Base-by-base conservation (phyloP, 2,329 filamentous ascomycete species). In the Phyllosticta capitalensis region DNA sequence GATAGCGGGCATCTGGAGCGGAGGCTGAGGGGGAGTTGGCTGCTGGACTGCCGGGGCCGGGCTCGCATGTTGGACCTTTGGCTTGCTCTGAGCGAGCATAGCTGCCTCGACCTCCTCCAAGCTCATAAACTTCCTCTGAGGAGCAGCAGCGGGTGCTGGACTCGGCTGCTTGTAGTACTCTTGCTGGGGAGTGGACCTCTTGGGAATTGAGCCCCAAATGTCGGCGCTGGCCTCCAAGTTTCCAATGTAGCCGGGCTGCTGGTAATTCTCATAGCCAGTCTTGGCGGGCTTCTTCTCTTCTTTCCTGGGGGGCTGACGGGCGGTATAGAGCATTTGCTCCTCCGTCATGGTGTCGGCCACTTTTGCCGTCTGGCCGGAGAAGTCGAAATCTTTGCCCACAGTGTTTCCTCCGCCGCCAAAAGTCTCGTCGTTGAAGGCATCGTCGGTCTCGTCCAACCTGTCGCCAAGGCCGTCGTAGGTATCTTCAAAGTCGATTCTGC, bases 361-460 rank as follows among this genome's bases (percentile, higher is more conserved):
- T 74, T 92, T 85, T 61, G 92, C 92, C 6, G 94, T 99, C 69
- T 89, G 86, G 49, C 92, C 92, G 65, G 95, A 95, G 75, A 97
- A 99, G 73, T 99, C 94, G 68, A 97, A 97, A 74, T 99, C 92
- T 72, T 89, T 95, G 69, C 92, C 92, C 61, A 94, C 83, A 65
- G 80, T 73, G 67, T 76, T 72, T 33, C 74, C 75, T 38, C 73
- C 75, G 60, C 73, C 75, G 61, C 78, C 81, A 60, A 99, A 99
- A 1, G 94, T 99, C 71, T 97, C 94, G 67, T 97, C 90, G 74
- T 99, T 99, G 80, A 96, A 90, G 55, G 83, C 90, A 78, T 99
- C 94, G 68, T 92, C 89, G 20, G 89, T 87, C 71, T 99, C 92
- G 68, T 96, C 87, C 38, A 99, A 85, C 72, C 89, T 85, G 69